Base-by-base conservation (phyloP, 2,329 filamentous ascomycete species). In the Davidsoniella neocaledoniae region DNA sequence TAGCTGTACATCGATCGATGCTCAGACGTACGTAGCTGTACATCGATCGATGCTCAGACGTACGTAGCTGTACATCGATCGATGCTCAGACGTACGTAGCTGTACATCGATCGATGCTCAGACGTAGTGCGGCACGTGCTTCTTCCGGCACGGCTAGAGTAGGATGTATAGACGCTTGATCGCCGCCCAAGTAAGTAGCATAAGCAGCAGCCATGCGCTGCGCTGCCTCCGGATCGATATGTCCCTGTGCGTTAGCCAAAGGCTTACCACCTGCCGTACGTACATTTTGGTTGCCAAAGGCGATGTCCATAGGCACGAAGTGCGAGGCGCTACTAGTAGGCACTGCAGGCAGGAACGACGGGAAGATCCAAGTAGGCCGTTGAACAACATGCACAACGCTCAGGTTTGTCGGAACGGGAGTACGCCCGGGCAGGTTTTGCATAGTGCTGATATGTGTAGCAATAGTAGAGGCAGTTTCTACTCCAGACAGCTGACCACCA, bases 401-500 rank as follows among this genome's bases (percentile, higher is more conserved):
- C 56, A 74, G 78, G 9, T 70, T 67, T 0, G 69, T 68, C 1
- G 70, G 58, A 42, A 70, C 62, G 0, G 61, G 49, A 4, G 42
- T 43, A 21, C 21, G 43, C 6, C 46, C 46, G 0, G 78, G 73
- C 0, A 74, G 72, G 59, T 81, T 67, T 10, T 64, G 62, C 2
- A 73, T 72, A 5, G 77, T 77, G 0, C 84, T 88, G 1, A 90
- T 62, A 54, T 87, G 77, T 4, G 77, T 70, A 9, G 83, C 83
- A 46, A 88, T 74, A 2, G 79, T 78, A 8, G 77, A 79, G 0
- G 84, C 81, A 45, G 81, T 81, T 65, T 93, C 86, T 4, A 83
- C 75, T 0, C 84, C 85, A 2, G 84, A 90, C 73, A 91, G 87
- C 57, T 87, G 83, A 0, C 84, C 85, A 0, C 86, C 86, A 1